Conservation (phyloP, 169 alveolate species). For the Theileria equi region DNA sequence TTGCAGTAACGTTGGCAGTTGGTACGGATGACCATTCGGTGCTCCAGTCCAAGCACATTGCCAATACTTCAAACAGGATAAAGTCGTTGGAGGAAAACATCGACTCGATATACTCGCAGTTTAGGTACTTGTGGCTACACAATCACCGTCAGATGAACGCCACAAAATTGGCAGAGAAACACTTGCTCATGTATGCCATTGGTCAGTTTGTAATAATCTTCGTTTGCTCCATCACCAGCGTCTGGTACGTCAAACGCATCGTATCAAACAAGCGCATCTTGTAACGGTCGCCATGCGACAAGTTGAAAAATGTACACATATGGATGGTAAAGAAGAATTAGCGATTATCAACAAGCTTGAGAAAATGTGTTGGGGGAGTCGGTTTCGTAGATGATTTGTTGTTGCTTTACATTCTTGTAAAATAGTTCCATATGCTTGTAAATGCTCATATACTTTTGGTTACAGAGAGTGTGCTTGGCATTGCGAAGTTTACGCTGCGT, state of each 20-base stretch:
- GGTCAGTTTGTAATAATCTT: slow-evolving; percentile 45
- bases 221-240: slow-evolving; percentile 46
- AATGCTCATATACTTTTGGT: slow-evolving; percentile 26
- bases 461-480: slow-evolving; percentile 35
- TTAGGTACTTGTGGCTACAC: slow-evolving; percentile 60
- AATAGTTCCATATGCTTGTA: slow-evolving; percentile 34
- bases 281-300: slow-evolving; percentile 1
- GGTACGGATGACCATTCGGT: slow-evolving; percentile 66
- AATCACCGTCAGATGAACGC: slow-evolving; percentile 60
- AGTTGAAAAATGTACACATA: background rate
- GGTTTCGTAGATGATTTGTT: slow-evolving; percentile 2
- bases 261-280: slow-evolving; percentile 60
- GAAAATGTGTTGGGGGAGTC: background rate
- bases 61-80: slow-evolving; percentile 44
- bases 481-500: slow-evolving; percentile 34
- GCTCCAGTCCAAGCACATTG: slow-evolving; percentile 50
- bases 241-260: slow-evolving; percentile 57
- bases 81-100: slow-evolving; percentile 35
- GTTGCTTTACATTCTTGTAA: slow-evolving; percentile 6
- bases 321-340: background rate
- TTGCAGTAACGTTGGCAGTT: slow-evolving; percentile 44
- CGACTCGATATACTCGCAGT: slow-evolving; percentile 62
- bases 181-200: slow-evolving; percentile 47
- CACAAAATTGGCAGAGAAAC: slow-evolving; percentile 41
- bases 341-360: background rate